A percentile compares a stretch with the other conserved stretches of the same genome.
phyloP scores from a whole-genome alignment of 2,329 filamentous ascomycete species.

The Pseudogymnoascus sp. region DNA sequence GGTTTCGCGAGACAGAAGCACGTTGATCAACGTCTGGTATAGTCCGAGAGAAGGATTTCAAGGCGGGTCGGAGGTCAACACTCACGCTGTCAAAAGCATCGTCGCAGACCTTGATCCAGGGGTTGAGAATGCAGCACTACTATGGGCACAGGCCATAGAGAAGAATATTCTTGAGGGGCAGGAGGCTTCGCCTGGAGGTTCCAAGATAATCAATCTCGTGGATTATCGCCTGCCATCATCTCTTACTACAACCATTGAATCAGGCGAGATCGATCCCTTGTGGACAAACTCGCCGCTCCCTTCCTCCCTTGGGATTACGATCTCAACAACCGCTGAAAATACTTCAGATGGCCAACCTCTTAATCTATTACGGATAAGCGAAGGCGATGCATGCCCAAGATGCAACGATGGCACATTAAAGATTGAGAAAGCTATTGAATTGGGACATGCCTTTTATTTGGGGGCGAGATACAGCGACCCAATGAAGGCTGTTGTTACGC shows the following conservation, averaged over 20 bases:
- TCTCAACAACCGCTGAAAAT: conserved; percentile 25
- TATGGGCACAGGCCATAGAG: conserved; percentile 38
- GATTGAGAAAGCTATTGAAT: conserved; percentile 70
- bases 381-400: conserved; percentile 65
- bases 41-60: background rate
- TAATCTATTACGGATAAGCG: conserved; percentile 56
- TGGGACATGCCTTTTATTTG: conserved; percentile 92
- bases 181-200: background rate
- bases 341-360: conserved; percentile 38
- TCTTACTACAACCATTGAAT: conserved; percentile 12
- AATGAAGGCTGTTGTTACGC: conserved; percentile 55
- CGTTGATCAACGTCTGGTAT: conserved; percentile 61
- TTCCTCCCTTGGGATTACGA: conserved; percentile 8
- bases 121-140: conserved; percentile 50
- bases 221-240: conserved; percentile 29
- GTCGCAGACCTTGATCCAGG: conserved; percentile 64
- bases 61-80: conserved; percentile 40
- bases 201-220: conserved; percentile 32
- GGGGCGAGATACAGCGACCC: conserved; percentile 80
- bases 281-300: conserved; percentile 14
- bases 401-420: conserved; percentile 59
- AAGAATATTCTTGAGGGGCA: background rate
- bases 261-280: conserved; percentile 15
- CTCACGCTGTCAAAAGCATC: conserved; percentile 58
- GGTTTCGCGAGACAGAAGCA: conserved; percentile 59